Percentiles rank a stretch among this genome's conserved stretches.
These are phyloP conservation scores for Alliaria petiolata DNA, from an alignment of 345 rosid genomes.

Conservation along the genomic window DNA sequence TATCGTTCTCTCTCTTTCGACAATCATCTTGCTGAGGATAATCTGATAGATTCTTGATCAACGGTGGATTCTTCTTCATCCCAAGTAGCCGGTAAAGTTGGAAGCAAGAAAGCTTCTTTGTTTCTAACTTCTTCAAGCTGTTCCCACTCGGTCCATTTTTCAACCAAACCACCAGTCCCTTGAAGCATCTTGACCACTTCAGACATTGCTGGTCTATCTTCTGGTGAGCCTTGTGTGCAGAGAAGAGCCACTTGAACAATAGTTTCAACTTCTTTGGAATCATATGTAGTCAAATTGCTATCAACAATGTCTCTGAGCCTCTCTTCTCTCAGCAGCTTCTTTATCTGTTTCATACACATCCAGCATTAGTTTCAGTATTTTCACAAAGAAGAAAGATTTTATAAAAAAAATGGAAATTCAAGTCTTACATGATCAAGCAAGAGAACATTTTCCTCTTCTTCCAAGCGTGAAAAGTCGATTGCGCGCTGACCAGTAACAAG, in stretches of 20 bases:
- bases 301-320: conserved; percentile 78
- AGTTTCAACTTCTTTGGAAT: conserved; percentile 61
- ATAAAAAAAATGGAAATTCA: neutral
- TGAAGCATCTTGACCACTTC: conserved; percentile 76
- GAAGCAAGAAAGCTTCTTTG: conserved; percentile 43
- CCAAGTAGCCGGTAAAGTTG: conserved; percentile 60
- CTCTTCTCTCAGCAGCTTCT: conserved; percentile 64
- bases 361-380: neutral
- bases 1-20: neutral
- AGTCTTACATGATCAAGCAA: conserved; percentile 82
- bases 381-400: neutral
- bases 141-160: conserved; percentile 82
- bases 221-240: conserved; percentile 74
- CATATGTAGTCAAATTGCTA: conserved; percentile 47
- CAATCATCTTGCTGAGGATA: conserved; percentile 72
- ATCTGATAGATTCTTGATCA: conserved; percentile 77
- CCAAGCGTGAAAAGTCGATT: conserved; percentile 75
- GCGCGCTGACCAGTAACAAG: conserved; percentile 92
- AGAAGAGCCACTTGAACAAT: conserved; percentile 77
- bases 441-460: conserved; percentile 89
- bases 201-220: conserved; percentile 69
- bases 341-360: conserved; percentile 47
- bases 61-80: conserved; percentile 58
- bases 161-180: conserved; percentile 62
- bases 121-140: conserved; percentile 59